Conservation (phyloP, 1,284 basidiomycete species). For the Leccinum griseonigrum region DNA sequence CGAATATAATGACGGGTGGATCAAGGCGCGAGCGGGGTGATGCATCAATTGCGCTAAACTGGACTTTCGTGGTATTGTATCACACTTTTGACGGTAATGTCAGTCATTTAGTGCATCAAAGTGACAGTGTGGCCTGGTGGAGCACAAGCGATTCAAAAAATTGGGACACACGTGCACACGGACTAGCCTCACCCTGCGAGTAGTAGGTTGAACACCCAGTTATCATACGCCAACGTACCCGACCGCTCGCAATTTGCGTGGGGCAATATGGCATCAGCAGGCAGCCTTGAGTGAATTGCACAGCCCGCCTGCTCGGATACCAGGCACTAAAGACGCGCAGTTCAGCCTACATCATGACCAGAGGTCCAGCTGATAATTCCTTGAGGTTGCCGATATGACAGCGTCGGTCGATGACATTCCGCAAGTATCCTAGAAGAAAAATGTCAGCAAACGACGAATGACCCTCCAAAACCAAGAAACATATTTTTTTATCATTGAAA, state of each 20-base stretch:
- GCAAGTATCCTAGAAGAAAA: conserved; percentile 21
- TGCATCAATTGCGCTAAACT: background rate
- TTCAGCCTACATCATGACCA: background rate
- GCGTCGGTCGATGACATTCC: conserved; percentile 3
- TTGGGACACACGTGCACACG: background rate
- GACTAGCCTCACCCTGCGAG: background rate
- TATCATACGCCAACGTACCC: background rate
- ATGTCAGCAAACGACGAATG: conserved; percentile 10
- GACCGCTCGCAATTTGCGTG: background rate
- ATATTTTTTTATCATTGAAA: conserved; percentile 14
- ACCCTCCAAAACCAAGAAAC: conserved; percentile 11
- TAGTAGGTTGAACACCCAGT: background rate
- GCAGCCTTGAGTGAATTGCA: background rate
- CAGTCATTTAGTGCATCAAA: background rate
- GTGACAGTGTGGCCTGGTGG: no score
- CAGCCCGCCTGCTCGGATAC: background rate
- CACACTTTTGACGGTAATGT: background rate
- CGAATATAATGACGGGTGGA: background rate
- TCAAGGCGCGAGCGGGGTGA: background rate
- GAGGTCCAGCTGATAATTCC: background rate
- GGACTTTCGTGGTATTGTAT: background rate
- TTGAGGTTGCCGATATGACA: conserved; percentile 4
- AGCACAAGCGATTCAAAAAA: background rate
- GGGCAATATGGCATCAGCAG: background rate
- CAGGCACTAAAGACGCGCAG: background rate